A percentile compares a stretch with the other conserved stretches of the same genome.
phyloP scores from a whole-genome alignment of 129 eudicot genomes.

The Logfia minima region DNA sequence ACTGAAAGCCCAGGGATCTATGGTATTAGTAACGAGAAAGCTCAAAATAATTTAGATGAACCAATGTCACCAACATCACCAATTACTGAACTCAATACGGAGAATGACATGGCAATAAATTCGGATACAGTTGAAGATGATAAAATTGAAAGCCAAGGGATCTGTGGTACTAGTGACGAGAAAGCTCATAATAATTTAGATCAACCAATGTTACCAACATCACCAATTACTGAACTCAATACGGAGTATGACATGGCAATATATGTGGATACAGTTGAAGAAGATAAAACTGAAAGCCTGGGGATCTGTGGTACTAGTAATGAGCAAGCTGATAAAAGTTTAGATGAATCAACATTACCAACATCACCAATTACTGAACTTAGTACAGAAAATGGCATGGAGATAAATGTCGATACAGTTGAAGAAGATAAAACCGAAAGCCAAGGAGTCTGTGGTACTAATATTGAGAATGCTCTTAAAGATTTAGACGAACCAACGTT shows the following conservation, averaged over 20 bases:
- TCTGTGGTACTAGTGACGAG: background rate
- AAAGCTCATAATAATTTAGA: background rate
- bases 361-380: slow-evolving; percentile 14
- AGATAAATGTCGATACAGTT: slow-evolving; percentile 32
- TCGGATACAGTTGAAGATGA: slow-evolving; percentile 35
- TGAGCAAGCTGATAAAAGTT: background rate
- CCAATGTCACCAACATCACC: background rate
- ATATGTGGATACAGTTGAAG: slow-evolving; percentile 29
- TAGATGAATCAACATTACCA: background rate
- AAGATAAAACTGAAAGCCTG: slow-evolving; percentile 34
- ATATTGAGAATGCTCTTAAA: background rate
- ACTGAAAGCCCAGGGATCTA: slow-evolving; percentile 32
- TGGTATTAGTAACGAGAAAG: slow-evolving; percentile 3
- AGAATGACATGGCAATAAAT: slow-evolving; percentile 27
- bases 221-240: background rate
- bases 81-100: background rate
- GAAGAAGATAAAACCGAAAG: slow-evolving; percentile 38
- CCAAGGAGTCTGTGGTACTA: background rate
- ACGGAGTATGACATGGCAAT: slow-evolving; percentile 27
- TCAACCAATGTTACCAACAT: background rate
- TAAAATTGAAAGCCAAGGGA: slow-evolving; percentile 34
- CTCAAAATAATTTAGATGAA: background rate
- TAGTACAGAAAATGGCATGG: slow-evolving; percentile 23
- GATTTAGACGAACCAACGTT: background rate
- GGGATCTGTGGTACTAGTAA: slow-evolving; percentile 19